Evolutionary conservation across 306 rosid species (phyloP).

Genomic region (Dicorynia guianensis): DNA sequence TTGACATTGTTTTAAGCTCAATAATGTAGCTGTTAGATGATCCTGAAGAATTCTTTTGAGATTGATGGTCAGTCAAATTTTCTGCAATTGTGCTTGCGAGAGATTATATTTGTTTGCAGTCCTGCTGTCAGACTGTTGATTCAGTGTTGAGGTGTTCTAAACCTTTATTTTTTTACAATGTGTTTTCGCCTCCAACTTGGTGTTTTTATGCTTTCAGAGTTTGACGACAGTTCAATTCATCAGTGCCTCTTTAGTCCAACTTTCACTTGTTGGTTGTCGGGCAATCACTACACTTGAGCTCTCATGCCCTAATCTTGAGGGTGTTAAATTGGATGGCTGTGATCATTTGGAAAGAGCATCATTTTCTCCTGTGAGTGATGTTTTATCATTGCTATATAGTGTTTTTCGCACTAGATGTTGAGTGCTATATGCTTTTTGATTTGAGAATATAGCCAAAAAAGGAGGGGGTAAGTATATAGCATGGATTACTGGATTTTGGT

Average conservation of each 20-base stretch:
- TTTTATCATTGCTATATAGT: slow-evolving; percentile 16
- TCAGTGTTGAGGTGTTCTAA: slow-evolving; percentile 34
- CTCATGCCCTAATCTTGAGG: slow-evolving; percentile 83
- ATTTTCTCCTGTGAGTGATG: slow-evolving; percentile 84
- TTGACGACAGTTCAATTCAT: slow-evolving; percentile 80
- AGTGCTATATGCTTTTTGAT: slow-evolving; percentile 18
- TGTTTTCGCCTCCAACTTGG: slow-evolving; percentile 28
- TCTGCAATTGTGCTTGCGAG: slow-evolving; percentile 31
- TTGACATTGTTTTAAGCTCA: not conserved
- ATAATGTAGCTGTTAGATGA: not conserved
- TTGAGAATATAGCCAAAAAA: slow-evolving; percentile 24
- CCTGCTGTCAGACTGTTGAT: slow-evolving; percentile 13
- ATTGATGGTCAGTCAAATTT: slow-evolving; percentile 6
- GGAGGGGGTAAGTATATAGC: slow-evolving; percentile 2
- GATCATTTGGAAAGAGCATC: slow-evolving; percentile 90
- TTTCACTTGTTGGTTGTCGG: slow-evolving; percentile 96
- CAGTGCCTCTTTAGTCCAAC: slow-evolving; percentile 78
- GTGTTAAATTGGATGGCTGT: slow-evolving; percentile 94
- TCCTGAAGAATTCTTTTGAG: slow-evolving; percentile 6
- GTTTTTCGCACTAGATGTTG: not conserved
- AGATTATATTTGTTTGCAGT: slow-evolving; percentile 15
- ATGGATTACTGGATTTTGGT: slow-evolving; percentile 2
- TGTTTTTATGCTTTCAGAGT: slow-evolving; percentile 64
- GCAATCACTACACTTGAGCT: slow-evolving; percentile 79
- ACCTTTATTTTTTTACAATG: not conserved